These are phyloP conservation scores for Metarhizium rileyi DNA, from an alignment of 2,329 filamentous ascomycete species.

Conservation along the genomic window DNA sequence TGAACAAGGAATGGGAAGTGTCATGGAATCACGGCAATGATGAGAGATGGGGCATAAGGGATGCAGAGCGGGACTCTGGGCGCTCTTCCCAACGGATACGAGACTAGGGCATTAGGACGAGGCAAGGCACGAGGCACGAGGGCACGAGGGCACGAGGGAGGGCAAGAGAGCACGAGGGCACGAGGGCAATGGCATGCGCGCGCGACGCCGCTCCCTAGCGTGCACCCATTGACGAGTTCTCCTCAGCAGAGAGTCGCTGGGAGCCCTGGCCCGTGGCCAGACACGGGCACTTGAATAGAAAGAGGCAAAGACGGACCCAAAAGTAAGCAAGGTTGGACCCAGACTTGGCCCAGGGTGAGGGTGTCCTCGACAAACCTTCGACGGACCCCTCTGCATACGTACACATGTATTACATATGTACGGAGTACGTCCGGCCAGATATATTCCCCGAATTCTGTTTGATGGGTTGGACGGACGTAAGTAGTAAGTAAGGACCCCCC, in stretches of 20 bases:
- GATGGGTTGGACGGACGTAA: no score
- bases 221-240: no score
- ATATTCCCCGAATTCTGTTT: conserved; percentile 40
- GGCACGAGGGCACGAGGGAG: background rate
- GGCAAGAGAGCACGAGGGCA: conserved; percentile 17
- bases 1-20: no score
- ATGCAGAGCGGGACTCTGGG: background rate
- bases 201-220: no score
- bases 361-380: conserved; percentile 15
- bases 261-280: background rate
- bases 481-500: no score
- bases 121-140: background rate
- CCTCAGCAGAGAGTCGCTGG: no score
- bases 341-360: conserved; percentile 21
- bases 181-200: conserved; percentile 10
- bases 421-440: no score
- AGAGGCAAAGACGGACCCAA: background rate
- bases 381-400: background rate
- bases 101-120: no score
- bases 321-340: background rate
- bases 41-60: background rate
- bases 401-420: background rate
- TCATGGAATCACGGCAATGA: background rate
- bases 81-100: no score
- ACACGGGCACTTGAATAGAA: background rate